Conservation (phyloP, 1,139 yeast genomes). For the Hyphopichia khmerensis region DNA sequence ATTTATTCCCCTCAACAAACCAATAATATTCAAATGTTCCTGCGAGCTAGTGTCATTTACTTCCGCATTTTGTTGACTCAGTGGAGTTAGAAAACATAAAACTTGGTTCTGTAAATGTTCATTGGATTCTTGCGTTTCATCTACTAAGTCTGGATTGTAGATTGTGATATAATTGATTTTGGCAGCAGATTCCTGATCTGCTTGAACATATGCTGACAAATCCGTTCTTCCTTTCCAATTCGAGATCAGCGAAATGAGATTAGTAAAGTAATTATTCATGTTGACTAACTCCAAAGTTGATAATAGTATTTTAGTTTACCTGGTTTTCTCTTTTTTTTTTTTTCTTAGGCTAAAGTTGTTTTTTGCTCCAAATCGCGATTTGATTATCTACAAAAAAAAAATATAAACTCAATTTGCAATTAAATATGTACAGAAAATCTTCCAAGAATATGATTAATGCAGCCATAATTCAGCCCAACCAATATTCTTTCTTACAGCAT, state of each 20-base stretch:
- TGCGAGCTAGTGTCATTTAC: constrained; percentile 7
- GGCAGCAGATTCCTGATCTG: constrained; percentile 10
- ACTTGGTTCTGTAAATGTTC: constrained; percentile 31
- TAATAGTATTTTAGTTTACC: no score
- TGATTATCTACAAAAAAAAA: not conserved
- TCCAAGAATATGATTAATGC: not conserved
- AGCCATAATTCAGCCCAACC: constrained; percentile 75
- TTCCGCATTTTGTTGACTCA: constrained; percentile 7
- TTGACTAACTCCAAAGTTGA: not conserved
- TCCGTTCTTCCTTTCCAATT: constrained; percentile 10
- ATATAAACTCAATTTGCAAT: not conserved
- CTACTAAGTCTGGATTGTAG: constrained; percentile 21
- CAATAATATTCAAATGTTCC: constrained; percentile 33
- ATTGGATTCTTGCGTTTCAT: constrained; percentile 22
- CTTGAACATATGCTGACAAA: constrained; percentile 12
- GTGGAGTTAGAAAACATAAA: constrained; percentile 24
- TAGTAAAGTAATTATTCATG: constrained; percentile 20
- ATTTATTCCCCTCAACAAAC: constrained; percentile 38
- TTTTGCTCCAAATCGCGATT: not conserved
- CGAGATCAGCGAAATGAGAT: constrained; percentile 16
- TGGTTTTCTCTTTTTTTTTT: not conserved
- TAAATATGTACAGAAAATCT: constrained; percentile 7
- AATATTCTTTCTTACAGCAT: constrained; percentile 86
- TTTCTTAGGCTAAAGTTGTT: not conserved
- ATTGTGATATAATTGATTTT: constrained; percentile 13